Evolutionary conservation across 2,329 filamentous ascomycete genomes (phyloP), one percentile per base, ranked within the genome.

Genomic region (Botrytis sinoallii): DNA sequence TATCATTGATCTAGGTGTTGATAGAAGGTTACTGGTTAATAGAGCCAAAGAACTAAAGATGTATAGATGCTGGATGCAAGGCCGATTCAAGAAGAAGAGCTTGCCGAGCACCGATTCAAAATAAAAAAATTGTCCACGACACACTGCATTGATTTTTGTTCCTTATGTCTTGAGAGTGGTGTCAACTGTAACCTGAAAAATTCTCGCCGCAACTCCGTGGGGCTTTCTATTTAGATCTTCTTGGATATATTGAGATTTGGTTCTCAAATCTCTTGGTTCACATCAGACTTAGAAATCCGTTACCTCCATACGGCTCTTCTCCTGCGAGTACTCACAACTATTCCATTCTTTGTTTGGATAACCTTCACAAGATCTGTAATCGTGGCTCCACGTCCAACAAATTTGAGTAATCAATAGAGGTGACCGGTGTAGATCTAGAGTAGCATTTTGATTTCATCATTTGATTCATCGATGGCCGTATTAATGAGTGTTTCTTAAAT

Each of bases 61-160:
- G 96, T 98, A 98, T 83, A 90, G 96, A 75, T 98, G 95, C 85
- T 99, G 96, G 94, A 89, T 97, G 82, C 93, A 97, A 83, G 93
- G 92, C 44, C 89, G 90, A 6, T 97, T 96, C 82, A 89, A 87
- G 79, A 95, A 95, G 64, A 72, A 73, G 66, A 44, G 38, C 29
- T 44, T 57, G 66, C 35, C 66, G 57, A 38, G 29, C 52, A 42
- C 66, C 18, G 42, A 57, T 44, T 44, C 16, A 69, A 44, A 57
- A 5, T 69, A 57, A 68, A 57, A 20, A 42, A 57, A 22, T 3
- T 1, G 22, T 25, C 7, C 10, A 42, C 16, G n/a, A 20, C 48
- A 57, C 25, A 10, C 20, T 40, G 10, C 18, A 22, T 29, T 68
- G 14, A 35, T 46, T 38, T 35, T 65, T n/a, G 9, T 14, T 44